Evolutionary conservation across 306 rosid genomes (phyloP).

Genomic region (Vigna angularis): DNA sequence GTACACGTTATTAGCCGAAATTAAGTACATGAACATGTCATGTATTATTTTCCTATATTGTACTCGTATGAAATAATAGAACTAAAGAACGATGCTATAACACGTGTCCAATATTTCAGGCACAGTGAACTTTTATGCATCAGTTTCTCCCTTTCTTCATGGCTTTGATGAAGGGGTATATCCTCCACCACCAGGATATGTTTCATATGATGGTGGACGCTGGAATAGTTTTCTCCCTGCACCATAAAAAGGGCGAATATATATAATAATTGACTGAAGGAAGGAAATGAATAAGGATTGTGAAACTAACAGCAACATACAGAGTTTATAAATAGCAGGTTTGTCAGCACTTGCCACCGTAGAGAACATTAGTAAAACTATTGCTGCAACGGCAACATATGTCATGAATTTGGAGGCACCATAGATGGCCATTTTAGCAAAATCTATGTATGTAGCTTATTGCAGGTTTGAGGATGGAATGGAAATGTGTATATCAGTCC

Average conservation of each 20-base stretch:
- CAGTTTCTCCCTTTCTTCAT: too few relatives aligned
- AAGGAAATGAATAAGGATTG: background rate
- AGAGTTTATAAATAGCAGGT: background rate
- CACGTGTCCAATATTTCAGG: too few relatives aligned
- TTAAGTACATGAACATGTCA: too few relatives aligned
- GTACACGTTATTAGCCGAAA: too few relatives aligned
- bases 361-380: conserved; percentile 19
- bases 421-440: background rate
- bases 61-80: too few relatives aligned
- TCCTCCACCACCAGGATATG: conserved; percentile 12
- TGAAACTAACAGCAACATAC: background rate
- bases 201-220: background rate
- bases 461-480: background rate
- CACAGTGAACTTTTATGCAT: too few relatives aligned
- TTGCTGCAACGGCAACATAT: background rate
- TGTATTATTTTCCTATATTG: too few relatives aligned
- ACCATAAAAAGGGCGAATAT: background rate
- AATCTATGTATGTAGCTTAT: background rate
- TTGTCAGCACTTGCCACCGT: conserved; percentile 13
- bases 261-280: background rate
- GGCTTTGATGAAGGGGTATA: background rate
- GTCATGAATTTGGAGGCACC: conserved; percentile 28
- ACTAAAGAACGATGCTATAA: too few relatives aligned
- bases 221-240: conserved; percentile 39
- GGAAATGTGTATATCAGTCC: too few relatives aligned